These are phyloP conservation scores for Colletotrichum truncatum DNA, from an alignment of 2,329 filamentous ascomycete species.

Conservation along the genomic window DNA sequence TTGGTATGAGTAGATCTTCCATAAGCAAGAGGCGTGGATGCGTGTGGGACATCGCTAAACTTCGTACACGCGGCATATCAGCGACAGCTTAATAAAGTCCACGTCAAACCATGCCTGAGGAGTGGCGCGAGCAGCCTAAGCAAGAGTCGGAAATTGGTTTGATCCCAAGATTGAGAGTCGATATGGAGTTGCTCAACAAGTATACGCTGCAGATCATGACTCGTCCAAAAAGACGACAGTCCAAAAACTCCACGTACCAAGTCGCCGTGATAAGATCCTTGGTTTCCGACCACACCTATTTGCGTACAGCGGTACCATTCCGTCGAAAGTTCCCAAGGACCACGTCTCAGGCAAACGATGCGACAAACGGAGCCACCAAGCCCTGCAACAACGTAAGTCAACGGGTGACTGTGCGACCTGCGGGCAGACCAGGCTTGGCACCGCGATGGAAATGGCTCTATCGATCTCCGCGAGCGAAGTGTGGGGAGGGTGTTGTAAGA, in stretches of 20 bases:
- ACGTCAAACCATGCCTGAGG: background rate
- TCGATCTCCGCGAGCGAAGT: constrained; percentile 1
- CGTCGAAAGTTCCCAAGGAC: background rate
- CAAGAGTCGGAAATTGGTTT: background rate
- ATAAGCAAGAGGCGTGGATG: no score
- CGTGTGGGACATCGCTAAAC: no score
- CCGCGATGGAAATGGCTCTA: background rate
- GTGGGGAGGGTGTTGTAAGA: background rate
- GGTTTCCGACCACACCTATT: background rate
- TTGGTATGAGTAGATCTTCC: no score
- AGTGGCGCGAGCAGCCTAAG: background rate
- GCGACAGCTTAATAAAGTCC: no score
- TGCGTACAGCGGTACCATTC: background rate
- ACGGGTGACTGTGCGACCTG: background rate
- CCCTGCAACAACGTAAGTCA: background rate
- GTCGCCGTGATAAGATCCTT: constrained; percentile 3
- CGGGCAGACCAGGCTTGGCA: background rate
- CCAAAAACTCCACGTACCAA: background rate
- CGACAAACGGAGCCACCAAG: background rate
- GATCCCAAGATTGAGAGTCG: background rate
- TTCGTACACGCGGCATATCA: no score
- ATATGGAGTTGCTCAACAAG: background rate
- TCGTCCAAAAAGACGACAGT: constrained; percentile 5
- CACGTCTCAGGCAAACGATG: background rate
- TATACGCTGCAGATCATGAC: constrained; percentile 25